A percentile compares a stretch with the other conserved stretches of the same genome.
These are phyloP conservation scores for Botrytis squamosa DNA, from an alignment of 2,329 filamentous ascomycete species.

Conservation along the genomic window DNA sequence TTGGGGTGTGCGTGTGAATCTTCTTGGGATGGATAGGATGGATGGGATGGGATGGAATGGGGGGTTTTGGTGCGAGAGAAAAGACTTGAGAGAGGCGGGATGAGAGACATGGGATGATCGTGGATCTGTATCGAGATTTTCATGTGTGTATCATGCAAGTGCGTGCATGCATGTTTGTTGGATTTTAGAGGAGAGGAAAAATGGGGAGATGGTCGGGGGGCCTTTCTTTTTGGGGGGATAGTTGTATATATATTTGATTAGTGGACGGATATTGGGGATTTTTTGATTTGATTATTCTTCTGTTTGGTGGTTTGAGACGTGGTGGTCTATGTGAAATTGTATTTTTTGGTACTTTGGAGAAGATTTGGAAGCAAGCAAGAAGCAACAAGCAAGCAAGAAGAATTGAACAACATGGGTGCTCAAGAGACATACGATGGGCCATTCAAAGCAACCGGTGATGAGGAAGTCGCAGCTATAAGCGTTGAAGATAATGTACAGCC, in stretches of 20 bases:
- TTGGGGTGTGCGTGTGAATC: neutral
- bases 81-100: neutral
- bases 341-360: neutral
- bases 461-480: neutral
- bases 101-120: neutral
- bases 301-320: neutral
- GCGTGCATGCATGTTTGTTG: neutral
- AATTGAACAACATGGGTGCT: neutral
- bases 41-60: neutral
- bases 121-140: neutral
- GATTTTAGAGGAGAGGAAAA: neutral
- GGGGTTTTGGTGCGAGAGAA: neutral
- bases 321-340: neutral
- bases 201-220: neutral
- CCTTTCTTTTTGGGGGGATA: neutral
- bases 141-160: neutral
- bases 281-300: neutral
- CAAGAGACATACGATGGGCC: neutral
- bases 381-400: neutral
- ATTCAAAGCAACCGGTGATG: neutral
- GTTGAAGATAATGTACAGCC: neutral
- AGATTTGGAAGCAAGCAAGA: neutral
- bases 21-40: neutral
- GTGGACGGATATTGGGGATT: neutral
- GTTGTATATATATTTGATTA: neutral